Conservation (phyloP, 2,329 filamentous ascomycete species). For the Colletotrichum limetticola region DNA sequence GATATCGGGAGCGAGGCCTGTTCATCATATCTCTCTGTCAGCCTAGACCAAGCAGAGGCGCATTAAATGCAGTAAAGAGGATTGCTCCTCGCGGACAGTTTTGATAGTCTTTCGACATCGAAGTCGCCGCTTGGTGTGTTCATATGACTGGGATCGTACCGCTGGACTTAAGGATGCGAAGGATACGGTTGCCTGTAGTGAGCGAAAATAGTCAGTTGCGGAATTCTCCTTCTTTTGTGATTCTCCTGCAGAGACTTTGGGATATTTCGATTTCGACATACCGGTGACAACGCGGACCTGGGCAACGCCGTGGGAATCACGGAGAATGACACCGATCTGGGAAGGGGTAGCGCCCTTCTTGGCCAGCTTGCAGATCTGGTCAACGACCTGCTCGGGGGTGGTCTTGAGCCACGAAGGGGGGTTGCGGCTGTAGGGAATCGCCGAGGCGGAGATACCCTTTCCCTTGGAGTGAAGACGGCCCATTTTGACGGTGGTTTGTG, state of each 20-base stretch:
- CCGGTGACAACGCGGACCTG: conserved; percentile 98
- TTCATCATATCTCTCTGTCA: conserved; percentile 85
- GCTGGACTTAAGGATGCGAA: conserved; percentile 96
- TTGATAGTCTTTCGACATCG: background rate
- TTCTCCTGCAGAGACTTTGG: background rate
- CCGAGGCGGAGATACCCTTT: conserved; percentile 98
- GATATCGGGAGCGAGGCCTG: conserved; percentile 98
- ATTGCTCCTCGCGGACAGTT: conserved; percentile 27
- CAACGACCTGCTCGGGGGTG: conserved; percentile 97
- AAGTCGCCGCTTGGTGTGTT: conserved; percentile 32
- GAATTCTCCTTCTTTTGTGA: conserved; percentile 14
- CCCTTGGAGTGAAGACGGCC: conserved; percentile 99
- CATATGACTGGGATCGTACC: conserved; percentile 75
- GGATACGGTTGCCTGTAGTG: conserved; percentile 98
- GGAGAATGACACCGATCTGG: conserved; percentile 98
- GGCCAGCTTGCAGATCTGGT: conserved; percentile 99
- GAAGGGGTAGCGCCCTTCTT: conserved; percentile 99
- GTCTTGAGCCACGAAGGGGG: conserved; percentile 98
- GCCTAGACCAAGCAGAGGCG: conserved; percentile 93
- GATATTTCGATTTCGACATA: conserved; percentile 61
- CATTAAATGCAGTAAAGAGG: conserved; percentile 41
- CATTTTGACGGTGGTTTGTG: conserved; percentile 69
- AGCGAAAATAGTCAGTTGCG: conserved; percentile 50
- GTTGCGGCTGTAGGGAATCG: conserved; percentile 95
- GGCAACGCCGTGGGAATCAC: conserved; percentile 97